Base-by-base conservation (phyloP, 352 stramenopile species). In the Globisporangium radiosum region DNA sequence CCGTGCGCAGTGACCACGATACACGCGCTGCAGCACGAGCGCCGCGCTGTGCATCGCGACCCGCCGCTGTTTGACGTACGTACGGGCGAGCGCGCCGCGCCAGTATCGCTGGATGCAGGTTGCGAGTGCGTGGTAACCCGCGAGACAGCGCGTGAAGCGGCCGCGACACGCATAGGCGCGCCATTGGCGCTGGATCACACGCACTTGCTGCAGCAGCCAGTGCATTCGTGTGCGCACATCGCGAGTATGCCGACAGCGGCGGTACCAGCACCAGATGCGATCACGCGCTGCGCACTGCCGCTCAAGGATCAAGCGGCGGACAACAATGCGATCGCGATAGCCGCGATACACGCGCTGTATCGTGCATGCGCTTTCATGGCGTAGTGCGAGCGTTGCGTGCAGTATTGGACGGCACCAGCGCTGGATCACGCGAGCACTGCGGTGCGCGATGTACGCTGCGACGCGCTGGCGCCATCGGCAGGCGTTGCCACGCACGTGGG, bases 301-400 rank as follows among this genome's bases (percentile, higher is more conserved):
- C 50, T 77, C 64, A 17, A 67, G 65, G 14, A 73, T 15, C 3
- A 59, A 48, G 17, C 58, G 59, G n/a, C 64, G 40, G 54, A 56
- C 69, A 5, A 56, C 5, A 40, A 54, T 17, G 0, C 76, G 69
- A 0, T 71, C 73, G 3, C 60, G 47, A 49, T 70, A 76, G 0
- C 75, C 76, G 8, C 78, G 73, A 65, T 73, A 87, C 0, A 79
- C 62, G 0, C 74, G 78, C 48, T 91, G 78, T 49, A 89, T 88
- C 9, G 59, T 53, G 15, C 71, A 49, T 5, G 75, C 71, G 15
- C 73, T 59, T 15, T 51, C 56, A 39, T 64, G 63, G 36, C 62
- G 68, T 17, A 68, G n/a, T 11, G n/a, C 58, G 56, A 84, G 73
- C 0, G 66, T 62, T 7, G 43, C 40, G 1, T 50, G 14, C 44